Evolutionary conservation across 1,139 yeast genomes (phyloP).

Genomic region (Saccharomyces hybrid): DNA sequence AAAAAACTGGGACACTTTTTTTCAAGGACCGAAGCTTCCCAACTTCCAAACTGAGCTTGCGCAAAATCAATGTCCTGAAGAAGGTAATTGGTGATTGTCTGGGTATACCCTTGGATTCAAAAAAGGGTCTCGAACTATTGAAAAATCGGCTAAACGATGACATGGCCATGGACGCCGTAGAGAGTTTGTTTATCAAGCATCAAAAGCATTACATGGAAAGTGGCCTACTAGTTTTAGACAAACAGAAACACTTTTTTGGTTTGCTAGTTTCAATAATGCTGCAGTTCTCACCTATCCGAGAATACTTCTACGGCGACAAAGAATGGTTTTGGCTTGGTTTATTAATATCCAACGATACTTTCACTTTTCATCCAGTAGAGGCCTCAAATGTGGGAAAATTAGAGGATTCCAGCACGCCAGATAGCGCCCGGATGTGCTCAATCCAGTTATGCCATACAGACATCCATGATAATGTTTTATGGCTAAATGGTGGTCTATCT

Average conservation of each 20-base stretch:
- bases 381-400: constrained; percentile 6
- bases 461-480: constrained; percentile 2
- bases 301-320: constrained; percentile 45
- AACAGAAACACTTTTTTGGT: constrained; percentile 39
- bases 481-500: constrained; percentile 9
- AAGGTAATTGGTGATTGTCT: neutral
- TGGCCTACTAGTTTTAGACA: constrained; percentile 44
- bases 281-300: constrained; percentile 15
- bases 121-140: neutral
- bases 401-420: neutral
- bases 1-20: constrained; percentile 38
- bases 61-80: neutral
- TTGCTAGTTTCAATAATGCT: constrained; percentile 40
- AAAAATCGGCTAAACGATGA: neutral
- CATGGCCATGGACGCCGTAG: neutral
- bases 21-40: constrained; percentile 37
- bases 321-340: constrained; percentile 51
- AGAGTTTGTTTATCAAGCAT: neutral
- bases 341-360: constrained; percentile 9
- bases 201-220: constrained; percentile 46
- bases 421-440: constrained; percentile 5
- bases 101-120: neutral
- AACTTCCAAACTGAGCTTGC: neutral
- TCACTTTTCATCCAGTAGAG: constrained; percentile 4
- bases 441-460: constrained; percentile 7